phyloP scores from a whole-genome alignment of 2,329 filamentous ascomycete species.

The Trichoderma cornu-damae region DNA sequence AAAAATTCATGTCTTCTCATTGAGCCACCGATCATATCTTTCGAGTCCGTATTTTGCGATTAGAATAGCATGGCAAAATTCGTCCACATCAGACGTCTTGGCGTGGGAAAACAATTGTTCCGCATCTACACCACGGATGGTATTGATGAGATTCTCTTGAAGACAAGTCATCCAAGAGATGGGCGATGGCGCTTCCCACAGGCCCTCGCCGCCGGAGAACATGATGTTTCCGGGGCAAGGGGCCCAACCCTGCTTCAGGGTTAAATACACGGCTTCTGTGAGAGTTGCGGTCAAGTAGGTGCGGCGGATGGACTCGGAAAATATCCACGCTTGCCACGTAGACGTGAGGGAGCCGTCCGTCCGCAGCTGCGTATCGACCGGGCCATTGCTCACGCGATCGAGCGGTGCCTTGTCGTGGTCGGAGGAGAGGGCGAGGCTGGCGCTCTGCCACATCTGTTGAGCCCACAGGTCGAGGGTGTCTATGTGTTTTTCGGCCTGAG shows the following conservation, averaged over 20 bases:
- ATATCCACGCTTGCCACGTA: conserved; percentile 13
- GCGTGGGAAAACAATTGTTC: background rate
- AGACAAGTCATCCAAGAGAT: background rate
- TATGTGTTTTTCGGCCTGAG: conserved; percentile 11
- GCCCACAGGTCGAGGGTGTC: conserved; percentile 6
- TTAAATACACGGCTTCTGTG: conserved; percentile 8
- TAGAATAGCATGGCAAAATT: conserved; percentile 7
- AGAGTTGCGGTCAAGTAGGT: conserved; percentile 4
- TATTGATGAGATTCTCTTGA: background rate
- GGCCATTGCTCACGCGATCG: background rate
- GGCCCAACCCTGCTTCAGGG: conserved; percentile 7
- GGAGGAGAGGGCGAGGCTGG: background rate
- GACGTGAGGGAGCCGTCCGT: conserved; percentile 1
- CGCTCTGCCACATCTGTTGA: conserved; percentile 13
- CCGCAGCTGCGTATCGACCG: background rate
- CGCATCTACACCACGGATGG: background rate
- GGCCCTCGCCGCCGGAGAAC: background rate
- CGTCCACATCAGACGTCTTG: conserved; percentile 3
- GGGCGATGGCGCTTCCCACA: background rate
- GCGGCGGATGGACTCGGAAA: conserved; percentile 8
- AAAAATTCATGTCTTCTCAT: background rate
- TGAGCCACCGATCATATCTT: conserved; percentile 6
- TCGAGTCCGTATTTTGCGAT: conserved; percentile 7
- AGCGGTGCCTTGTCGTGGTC: background rate
- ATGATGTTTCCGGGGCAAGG: conserved; percentile 5